These are phyloP conservation scores for Aureobasidium leucospermi DNA, from an alignment of 2,329 filamentous ascomycete genomes.

Conservation along the genomic window DNA sequence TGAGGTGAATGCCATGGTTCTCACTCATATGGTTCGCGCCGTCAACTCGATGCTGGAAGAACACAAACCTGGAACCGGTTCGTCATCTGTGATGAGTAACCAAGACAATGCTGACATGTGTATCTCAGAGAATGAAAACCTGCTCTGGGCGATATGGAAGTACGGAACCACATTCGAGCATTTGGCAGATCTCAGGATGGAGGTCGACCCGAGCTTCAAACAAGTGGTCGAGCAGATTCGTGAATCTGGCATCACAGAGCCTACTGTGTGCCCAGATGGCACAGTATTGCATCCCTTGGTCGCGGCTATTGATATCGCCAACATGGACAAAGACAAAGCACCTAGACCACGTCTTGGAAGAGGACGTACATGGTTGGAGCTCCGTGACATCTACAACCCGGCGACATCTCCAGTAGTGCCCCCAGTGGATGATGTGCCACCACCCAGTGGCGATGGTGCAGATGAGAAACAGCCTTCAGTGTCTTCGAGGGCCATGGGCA, in stretches of 20 bases:
- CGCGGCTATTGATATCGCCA: not conserved
- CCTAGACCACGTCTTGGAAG: slow-evolving; percentile 9
- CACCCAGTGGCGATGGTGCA: slow-evolving; percentile 29
- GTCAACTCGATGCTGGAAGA: slow-evolving; percentile 88
- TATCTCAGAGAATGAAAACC: slow-evolving; percentile 15
- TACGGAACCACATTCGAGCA: slow-evolving; percentile 10
- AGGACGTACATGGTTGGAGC: slow-evolving; percentile 21
- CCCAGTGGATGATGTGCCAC: slow-evolving; percentile 11
- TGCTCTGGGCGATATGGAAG: slow-evolving; percentile 17
- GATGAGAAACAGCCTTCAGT: slow-evolving; percentile 53
- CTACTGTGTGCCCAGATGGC: slow-evolving; percentile 3
- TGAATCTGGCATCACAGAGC: slow-evolving; percentile 9
- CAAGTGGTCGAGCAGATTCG: slow-evolving; percentile 8
- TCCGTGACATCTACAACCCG: slow-evolving; percentile 54
- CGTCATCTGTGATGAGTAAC: slow-evolving; percentile 1
- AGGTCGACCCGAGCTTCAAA: slow-evolving; percentile 13
- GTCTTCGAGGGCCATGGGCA: slow-evolving; percentile 95
- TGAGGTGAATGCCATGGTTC: slow-evolving; percentile 76
- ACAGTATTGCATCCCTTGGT: slow-evolving; percentile 9
- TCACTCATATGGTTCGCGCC: slow-evolving; percentile 77
- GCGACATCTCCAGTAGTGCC: slow-evolving; percentile 71
- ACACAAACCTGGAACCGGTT: slow-evolving; percentile 38
- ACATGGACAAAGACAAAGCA: slow-evolving; percentile 8
- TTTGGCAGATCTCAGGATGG: slow-evolving; percentile 5
- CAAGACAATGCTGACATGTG: not conserved